These are phyloP conservation scores for Schwanniomyces sp. DNA, from an alignment of 805 yeast species.

Conservation along the genomic window DNA sequence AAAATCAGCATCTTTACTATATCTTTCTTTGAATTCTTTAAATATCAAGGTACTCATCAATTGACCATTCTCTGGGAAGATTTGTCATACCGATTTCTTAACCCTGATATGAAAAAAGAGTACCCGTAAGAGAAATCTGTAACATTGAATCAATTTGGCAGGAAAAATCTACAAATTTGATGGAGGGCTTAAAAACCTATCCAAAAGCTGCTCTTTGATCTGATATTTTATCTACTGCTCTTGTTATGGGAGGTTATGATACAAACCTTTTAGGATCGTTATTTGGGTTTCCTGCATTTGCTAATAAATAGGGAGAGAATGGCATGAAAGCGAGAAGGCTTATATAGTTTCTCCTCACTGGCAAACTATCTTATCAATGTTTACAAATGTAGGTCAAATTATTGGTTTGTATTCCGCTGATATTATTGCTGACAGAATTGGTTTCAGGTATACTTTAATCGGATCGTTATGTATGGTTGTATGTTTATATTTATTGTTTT, in stretches of 20 bases:
- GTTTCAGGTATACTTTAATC: slow-evolving; percentile 38
- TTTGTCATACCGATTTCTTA: too few species aligned
- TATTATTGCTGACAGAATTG: slow-evolving; percentile 40
- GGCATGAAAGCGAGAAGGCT: slow-evolving; percentile 17
- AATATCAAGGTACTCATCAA: too few species aligned
- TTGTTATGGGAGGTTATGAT: slow-evolving; percentile 44
- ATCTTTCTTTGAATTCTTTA: too few species aligned
- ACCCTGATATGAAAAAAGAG: too few species aligned
- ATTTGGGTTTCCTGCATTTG: slow-evolving; percentile 37
- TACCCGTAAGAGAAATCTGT: too few species aligned
- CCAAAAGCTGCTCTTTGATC: slow-evolving; percentile 18
- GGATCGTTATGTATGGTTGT: slow-evolving; percentile 23
- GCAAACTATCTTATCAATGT: slow-evolving; percentile 38
- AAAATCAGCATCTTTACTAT: too few species aligned
- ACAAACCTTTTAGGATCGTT: slow-evolving; percentile 31
- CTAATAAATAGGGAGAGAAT: slow-evolving; percentile 29
- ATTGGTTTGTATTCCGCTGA: slow-evolving; percentile 47
- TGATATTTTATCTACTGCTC: slow-evolving; percentile 18
- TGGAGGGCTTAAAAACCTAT: slow-evolving; percentile 35
- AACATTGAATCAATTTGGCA: too few species aligned
- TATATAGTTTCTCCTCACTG: slow-evolving; percentile 34
- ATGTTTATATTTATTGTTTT: slow-evolving; percentile 39
- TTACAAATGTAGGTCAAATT: slow-evolving; percentile 31
- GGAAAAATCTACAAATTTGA: slow-evolving; percentile 35
- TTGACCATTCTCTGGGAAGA: too few species aligned